Percentiles rank a stretch among this genome's conserved stretches.
Evolutionary conservation across 257 asterid genomes (phyloP).

Genomic region (Avicennia marina): DNA sequence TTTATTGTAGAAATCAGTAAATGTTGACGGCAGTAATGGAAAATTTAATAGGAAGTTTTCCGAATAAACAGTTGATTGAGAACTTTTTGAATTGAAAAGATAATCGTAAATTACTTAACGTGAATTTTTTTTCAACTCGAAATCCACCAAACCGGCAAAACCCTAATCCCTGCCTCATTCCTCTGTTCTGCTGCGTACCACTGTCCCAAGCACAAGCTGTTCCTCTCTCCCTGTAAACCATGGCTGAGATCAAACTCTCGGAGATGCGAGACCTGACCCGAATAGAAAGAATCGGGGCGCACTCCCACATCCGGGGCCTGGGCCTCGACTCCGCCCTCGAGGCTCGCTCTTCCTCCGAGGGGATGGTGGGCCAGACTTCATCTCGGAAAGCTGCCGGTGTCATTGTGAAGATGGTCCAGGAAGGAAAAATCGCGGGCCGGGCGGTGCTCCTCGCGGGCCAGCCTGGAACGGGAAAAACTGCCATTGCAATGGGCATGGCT

Average conservation of each 20-base stretch:
- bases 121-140: too few species aligned
- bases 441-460: conserved; percentile 82
- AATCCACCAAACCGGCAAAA: too few species aligned
- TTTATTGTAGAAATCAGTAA: too few species aligned
- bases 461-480: conserved; percentile 85
- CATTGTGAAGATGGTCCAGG: conserved; percentile 76
- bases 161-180: conserved; percentile 16
- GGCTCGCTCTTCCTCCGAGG: conserved; percentile 68
- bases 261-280: conserved; percentile 82
- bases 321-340: conserved; percentile 84
- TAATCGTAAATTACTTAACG: too few species aligned
- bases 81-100: too few species aligned
- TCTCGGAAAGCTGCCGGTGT: conserved; percentile 91
- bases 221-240: conserved; percentile 13
- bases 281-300: conserved; percentile 81
- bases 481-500: conserved; percentile 94
- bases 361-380: conserved; percentile 79
- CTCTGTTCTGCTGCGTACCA: neutral
- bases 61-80: too few species aligned
- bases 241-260: conserved; percentile 79
- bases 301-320: conserved; percentile 80
- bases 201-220: too few species aligned
- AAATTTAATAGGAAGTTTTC: too few species aligned
- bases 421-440: conserved; percentile 76
- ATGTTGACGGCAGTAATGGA: too few species aligned